Conservation (phyloP, 495 filamentous ascomycete species). For the Daldinia concentrica region DNA sequence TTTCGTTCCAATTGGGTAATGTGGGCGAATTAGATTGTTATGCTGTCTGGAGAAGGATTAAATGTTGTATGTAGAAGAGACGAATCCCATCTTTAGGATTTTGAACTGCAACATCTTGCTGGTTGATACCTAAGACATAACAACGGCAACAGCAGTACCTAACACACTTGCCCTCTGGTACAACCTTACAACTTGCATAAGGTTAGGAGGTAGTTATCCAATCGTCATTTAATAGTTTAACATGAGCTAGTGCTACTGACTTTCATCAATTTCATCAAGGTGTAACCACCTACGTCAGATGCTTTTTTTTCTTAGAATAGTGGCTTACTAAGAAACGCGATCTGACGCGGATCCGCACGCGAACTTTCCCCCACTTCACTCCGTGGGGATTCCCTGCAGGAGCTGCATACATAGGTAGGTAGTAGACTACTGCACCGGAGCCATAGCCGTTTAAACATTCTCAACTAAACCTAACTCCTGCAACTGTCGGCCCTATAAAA, state of each 20-base stretch:
- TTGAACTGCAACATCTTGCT: background rate
- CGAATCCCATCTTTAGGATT: background rate
- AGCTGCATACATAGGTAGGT: too few relatives aligned
- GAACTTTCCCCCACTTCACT: constrained; percentile 31
- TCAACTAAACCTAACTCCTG: background rate
- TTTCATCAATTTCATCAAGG: constrained; percentile 10
- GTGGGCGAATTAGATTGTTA: constrained; percentile 20
- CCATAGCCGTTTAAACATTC: background rate
- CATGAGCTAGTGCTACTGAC: constrained; percentile 23
- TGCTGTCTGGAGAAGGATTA: constrained; percentile 25
- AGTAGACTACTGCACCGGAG: background rate
- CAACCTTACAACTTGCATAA: too few relatives aligned
- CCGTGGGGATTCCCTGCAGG: constrained; percentile 4
- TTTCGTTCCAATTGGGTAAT: constrained; percentile 27
- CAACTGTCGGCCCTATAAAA: constrained; percentile 10
- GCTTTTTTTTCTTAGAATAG: constrained; percentile 13
- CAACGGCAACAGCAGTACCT: background rate
- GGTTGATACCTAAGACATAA: background rate
- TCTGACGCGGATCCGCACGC: constrained; percentile 31
- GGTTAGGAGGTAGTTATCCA: too few relatives aligned
- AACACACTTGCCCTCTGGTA: background rate
- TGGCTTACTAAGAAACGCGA: constrained; percentile 38
- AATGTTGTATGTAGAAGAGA: constrained; percentile 18
- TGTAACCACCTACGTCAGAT: constrained; percentile 30
- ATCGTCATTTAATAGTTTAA: background rate